phyloP scores from a whole-genome alignment of 2,329 filamentous ascomycete species.

The Fusarium nodosum region DNA sequence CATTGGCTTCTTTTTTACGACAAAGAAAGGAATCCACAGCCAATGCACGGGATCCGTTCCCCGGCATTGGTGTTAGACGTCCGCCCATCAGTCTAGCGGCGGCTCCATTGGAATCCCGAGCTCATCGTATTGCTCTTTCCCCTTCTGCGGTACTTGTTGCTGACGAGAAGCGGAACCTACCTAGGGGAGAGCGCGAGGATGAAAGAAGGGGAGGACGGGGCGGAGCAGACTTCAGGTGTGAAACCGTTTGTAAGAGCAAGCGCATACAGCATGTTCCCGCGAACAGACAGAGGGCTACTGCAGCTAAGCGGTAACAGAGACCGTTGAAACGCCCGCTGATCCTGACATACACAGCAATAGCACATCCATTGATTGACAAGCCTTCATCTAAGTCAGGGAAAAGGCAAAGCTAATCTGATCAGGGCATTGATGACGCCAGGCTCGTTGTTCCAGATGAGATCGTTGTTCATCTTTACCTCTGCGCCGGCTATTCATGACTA shows the following conservation, averaged over 20 bases:
- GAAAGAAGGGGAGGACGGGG: background rate
- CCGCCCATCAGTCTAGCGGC: constrained; percentile 36
- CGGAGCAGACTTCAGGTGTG: constrained; percentile 1
- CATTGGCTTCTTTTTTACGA: constrained; percentile 13
- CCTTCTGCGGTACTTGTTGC: constrained; percentile 2
- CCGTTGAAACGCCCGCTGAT: constrained; percentile 35
- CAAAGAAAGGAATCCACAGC: constrained; percentile 6
- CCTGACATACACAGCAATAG: background rate
- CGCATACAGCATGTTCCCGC: background rate
- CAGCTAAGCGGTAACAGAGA: constrained; percentile 12
- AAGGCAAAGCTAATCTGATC: constrained; percentile 32
- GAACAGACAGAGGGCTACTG: constrained; percentile 7
- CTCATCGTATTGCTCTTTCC: constrained; percentile 9
- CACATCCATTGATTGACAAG: constrained; percentile 22
- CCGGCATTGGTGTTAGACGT: constrained; percentile 30
- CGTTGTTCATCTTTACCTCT: constrained; percentile 15
- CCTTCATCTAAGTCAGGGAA: constrained; percentile 10
- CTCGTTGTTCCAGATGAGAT: constrained; percentile 24
- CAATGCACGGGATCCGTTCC: constrained; percentile 35
- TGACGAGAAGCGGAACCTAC: constrained; percentile 1
- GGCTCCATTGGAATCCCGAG: constrained; percentile 22
- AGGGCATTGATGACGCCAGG: constrained; percentile 30
- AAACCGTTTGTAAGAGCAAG: background rate
- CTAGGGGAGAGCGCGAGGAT: background rate
- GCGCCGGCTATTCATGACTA: constrained; percentile 6